Evolutionary conservation across 1,284 basidiomycete genomes (phyloP).

Genomic region (Rhodotorula sp.): DNA sequence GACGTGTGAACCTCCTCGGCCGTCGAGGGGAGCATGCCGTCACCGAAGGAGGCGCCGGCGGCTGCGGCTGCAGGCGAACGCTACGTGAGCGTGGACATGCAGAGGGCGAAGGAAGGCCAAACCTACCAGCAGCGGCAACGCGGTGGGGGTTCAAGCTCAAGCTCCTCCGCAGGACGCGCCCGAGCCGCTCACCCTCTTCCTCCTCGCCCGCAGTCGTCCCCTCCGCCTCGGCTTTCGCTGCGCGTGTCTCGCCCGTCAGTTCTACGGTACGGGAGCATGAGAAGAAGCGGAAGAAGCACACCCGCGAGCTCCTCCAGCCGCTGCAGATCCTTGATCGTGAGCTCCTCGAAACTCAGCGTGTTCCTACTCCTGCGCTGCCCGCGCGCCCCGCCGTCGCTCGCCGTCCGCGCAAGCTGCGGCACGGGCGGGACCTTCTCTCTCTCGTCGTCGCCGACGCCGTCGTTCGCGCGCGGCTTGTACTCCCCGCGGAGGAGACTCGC

Average conservation of each 20-base stretch:
- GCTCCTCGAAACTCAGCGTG: constrained; percentile 56
- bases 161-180: constrained; percentile 79
- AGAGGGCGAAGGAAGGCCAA: not conserved
- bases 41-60: constrained; percentile 48
- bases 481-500: constrained; percentile 46
- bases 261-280: not conserved
- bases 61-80: constrained; percentile 38
- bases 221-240: constrained; percentile 56
- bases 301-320: constrained; percentile 88
- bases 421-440: not conserved
- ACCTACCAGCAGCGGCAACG: constrained; percentile 22
- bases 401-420: constrained; percentile 24
- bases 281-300: constrained; percentile 58
- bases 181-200: constrained; percentile 78
- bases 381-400: constrained; percentile 51
- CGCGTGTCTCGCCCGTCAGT: too few species aligned
- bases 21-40: constrained; percentile 12
- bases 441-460: constrained; percentile 57
- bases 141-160: constrained; percentile 84
- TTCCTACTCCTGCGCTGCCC: constrained; percentile 62
- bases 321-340: constrained; percentile 90
- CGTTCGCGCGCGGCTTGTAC: constrained; percentile 60
- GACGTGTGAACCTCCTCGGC: constrained; percentile 9
- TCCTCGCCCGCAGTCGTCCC: constrained; percentile 49
- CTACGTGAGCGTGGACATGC: not conserved